Percentiles rank a stretch among this genome's conserved stretches.
Conservation (phyloP, 2,329 filamentous ascomycete genomes). For the Talaromyces sp. region DNA sequence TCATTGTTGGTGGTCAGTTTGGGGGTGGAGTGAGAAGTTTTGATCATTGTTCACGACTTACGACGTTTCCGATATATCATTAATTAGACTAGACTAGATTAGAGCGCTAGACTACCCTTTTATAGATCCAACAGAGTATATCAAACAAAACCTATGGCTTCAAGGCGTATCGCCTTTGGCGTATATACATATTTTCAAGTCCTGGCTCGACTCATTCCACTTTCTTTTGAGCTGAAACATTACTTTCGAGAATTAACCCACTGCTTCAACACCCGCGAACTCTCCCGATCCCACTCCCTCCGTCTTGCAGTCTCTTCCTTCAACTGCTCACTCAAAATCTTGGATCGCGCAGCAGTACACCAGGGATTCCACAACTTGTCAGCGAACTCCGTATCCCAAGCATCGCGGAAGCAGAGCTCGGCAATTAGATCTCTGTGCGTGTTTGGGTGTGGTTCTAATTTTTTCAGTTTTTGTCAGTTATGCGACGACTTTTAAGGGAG, state of each 20-base stretch:
- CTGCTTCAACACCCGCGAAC: background rate
- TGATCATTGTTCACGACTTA: constrained; percentile 14
- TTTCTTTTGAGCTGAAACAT: background rate
- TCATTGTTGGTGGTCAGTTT: constrained; percentile 46
- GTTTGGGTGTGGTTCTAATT: background rate
- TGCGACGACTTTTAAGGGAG: background rate
- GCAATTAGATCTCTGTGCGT: background rate
- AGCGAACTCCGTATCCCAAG: constrained; percentile 11
- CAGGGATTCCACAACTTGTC: background rate
- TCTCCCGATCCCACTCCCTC: constrained; percentile 8
- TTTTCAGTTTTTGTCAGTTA: background rate
- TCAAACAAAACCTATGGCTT: too few relatives aligned
- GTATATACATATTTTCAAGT: too few relatives aligned
- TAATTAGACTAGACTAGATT: background rate
- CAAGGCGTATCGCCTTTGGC: too few relatives aligned
- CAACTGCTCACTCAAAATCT: background rate
- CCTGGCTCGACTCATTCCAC: too few relatives aligned
- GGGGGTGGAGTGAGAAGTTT: constrained; percentile 39
- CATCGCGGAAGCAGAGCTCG: constrained; percentile 1
- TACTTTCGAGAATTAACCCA: background rate
- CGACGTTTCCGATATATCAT: background rate
- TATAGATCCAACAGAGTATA: background rate
- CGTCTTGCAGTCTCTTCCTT: constrained; percentile 1
- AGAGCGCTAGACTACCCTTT: background rate
- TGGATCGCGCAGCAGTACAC: background rate